phyloP scores from a whole-genome alignment of 257 asterid species.

The Cynanchum wilfordii region DNA sequence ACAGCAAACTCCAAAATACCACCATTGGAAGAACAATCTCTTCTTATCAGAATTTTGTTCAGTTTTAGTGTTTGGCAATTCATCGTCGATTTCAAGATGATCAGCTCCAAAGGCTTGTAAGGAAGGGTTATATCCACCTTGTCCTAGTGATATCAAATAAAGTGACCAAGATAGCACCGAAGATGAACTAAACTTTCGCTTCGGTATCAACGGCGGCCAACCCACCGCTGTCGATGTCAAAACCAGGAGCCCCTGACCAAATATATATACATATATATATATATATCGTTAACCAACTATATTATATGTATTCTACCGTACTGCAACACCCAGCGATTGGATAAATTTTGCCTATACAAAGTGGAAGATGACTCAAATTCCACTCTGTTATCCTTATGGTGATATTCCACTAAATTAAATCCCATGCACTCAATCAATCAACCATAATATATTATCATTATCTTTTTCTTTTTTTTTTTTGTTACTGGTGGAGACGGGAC shows the following conservation, averaged over 20 bases:
- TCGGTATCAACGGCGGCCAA: conserved; percentile 55
- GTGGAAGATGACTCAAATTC: conserved; percentile 35
- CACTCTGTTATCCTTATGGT: conserved; percentile 3
- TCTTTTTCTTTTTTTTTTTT: too few relatives aligned
- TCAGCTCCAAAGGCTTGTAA: conserved; percentile 91
- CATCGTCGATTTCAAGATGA: conserved; percentile 50
- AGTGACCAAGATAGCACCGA: conserved; percentile 57
- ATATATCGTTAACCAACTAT: not conserved
- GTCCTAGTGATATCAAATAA: conserved; percentile 75
- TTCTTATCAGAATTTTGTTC: conserved; percentile 35
- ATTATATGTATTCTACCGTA: not conserved
- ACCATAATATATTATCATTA: too few relatives aligned
- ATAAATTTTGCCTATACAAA: too few relatives aligned
- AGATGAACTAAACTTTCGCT: conserved; percentile 28
- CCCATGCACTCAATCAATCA: too few relatives aligned
- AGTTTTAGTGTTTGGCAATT: conserved; percentile 30
- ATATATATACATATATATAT: not conserved
- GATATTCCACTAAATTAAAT: too few relatives aligned
- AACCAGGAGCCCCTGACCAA: conserved; percentile 67
- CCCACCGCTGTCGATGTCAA: conserved; percentile 57
- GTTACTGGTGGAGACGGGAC: too few relatives aligned
- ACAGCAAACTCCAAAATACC: conserved; percentile 85
- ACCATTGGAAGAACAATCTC: conserved; percentile 80
- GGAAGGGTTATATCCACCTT: conserved; percentile 82
- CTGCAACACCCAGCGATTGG: not conserved